Conservation (phyloP, 2,329 filamentous ascomycete genomes). For the Trichoderma guizhouense region DNA sequence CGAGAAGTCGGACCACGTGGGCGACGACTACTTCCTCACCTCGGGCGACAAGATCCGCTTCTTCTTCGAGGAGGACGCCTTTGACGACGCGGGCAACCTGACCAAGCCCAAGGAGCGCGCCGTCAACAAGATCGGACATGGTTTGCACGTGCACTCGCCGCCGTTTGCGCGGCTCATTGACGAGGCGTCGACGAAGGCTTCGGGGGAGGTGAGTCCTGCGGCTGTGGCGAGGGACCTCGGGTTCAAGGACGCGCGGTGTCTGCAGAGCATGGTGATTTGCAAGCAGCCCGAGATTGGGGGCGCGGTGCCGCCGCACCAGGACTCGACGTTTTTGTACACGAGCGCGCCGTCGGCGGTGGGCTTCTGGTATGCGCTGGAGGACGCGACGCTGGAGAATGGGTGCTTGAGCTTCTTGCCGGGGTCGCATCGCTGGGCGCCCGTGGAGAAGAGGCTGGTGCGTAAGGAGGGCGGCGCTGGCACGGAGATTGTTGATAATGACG, state of each 20-base stretch:
- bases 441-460: conserved; percentile 74
- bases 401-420: conserved; percentile 84
- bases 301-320: conserved; percentile 86
- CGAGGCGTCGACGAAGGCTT: conserved; percentile 38
- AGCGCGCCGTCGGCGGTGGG: conserved; percentile 84
- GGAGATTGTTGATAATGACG: conserved; percentile 68
- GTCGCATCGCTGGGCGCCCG: conserved; percentile 69
- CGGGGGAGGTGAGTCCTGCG: conserved; percentile 42
- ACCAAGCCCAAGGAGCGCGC: conserved; percentile 76
- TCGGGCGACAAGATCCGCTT: conserved; percentile 91
- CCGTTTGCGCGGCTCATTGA: conserved; percentile 62
- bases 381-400: conserved; percentile 81
- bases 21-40: conserved; percentile 88
- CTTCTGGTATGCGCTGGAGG: conserved; percentile 97
- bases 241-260: conserved; percentile 69
- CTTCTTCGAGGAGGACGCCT: conserved; percentile 96
- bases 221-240: conserved; percentile 68
- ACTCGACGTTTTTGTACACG: conserved; percentile 90
- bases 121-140: conserved; percentile 87
- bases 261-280: conserved; percentile 98
- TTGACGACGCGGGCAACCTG: conserved; percentile 62
- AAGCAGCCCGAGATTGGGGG: conserved; percentile 97
- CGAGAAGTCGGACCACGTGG: conserved; percentile 70
- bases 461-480: conserved; percentile 53
- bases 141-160: conserved; percentile 65